phyloP scores from a whole-genome alignment of 169 alveolate genomes.

The Plasmodium ovale region DNA sequence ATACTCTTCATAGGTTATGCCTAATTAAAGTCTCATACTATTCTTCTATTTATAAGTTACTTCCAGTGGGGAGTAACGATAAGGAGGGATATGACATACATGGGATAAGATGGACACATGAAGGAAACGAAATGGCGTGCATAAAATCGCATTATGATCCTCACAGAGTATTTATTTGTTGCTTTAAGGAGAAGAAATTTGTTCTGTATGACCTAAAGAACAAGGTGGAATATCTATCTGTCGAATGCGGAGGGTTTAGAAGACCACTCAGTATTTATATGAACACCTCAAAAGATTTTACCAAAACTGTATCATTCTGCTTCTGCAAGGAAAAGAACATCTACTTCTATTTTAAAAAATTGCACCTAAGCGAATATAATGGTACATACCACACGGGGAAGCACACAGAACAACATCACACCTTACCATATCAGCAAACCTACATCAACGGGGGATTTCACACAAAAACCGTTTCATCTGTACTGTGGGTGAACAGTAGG shows the following conservation, averaged over 20 bases:
- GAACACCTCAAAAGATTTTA: neutral
- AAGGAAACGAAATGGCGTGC: neutral
- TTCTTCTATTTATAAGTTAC: constrained; percentile 58
- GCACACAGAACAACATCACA: too few species aligned
- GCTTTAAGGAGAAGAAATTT: constrained; percentile 66
- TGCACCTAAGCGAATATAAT: neutral
- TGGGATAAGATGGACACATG: too few species aligned
- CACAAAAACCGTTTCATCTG: constrained; percentile 47
- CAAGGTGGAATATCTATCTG: constrained; percentile 54
- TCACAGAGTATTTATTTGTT: constrained; percentile 10
- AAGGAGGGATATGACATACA: neutral
- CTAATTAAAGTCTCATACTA: constrained; percentile 53
- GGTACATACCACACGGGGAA: too few species aligned
- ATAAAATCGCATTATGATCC: neutral
- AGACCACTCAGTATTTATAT: constrained; percentile 62
- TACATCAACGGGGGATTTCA: constrained; percentile 47
- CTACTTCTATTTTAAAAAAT: constrained; percentile 22
- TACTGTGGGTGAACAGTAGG: constrained; percentile 32
- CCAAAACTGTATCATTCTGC: constrained; percentile 41
- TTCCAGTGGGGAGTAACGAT: neutral
- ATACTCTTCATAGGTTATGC: constrained; percentile 54
- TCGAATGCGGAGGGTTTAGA: constrained; percentile 74
- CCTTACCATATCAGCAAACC: constrained; percentile 45
- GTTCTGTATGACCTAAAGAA: constrained; percentile 54
- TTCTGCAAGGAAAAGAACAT: constrained; percentile 64